Evolutionary conservation across 306 rosid species (phyloP), one percentile per base, ranked within the genome.

Genomic region (Crotalaria pallida): DNA sequence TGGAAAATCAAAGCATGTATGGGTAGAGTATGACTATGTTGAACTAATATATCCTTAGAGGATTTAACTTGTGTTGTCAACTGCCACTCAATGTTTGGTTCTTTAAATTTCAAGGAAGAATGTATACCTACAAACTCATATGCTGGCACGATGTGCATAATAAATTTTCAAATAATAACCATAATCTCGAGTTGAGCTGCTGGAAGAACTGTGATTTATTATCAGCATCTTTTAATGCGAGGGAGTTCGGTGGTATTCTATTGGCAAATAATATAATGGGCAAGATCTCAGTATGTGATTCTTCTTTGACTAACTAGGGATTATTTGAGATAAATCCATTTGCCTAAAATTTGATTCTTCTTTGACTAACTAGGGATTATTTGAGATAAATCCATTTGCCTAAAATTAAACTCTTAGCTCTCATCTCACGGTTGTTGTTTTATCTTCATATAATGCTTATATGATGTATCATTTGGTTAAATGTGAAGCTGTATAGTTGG

Each of bases 1-100:
- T 58, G 50, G 23, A 61, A 44, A 70, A 65, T 52, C 45, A 59
- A 58, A 51, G 58, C 49, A 47, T 61, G 41, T 18, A 18, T 67
- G 70, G 33, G 40, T 44, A 17, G 24, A 26, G 47, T 55, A 40
- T 44, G 45, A 47, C 71, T 48, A 61, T 65, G 65, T 75, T 27
- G 10, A 75, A 57, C 74, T 65, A 41, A 65, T 17, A 18, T 45
- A 51, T 45, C 55, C 5, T 4, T 31, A 22, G 33, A 60, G 60
- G 76, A 69, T 41, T n/a, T 29, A 63, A 59, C 55, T 3, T 48
- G 51, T 51, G 58, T 11, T 66, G 67, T 15, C 44, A 38, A 17
- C 43, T 10, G 8, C 71, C 21, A 17, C 19, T 36, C 11, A 8
- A 17, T 49, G 44, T 66, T 72, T 72, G 44, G 15, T 50, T 72